Base-by-base conservation (phyloP, 768 basidiomycete species). In the Phylloporus sp. region DNA sequence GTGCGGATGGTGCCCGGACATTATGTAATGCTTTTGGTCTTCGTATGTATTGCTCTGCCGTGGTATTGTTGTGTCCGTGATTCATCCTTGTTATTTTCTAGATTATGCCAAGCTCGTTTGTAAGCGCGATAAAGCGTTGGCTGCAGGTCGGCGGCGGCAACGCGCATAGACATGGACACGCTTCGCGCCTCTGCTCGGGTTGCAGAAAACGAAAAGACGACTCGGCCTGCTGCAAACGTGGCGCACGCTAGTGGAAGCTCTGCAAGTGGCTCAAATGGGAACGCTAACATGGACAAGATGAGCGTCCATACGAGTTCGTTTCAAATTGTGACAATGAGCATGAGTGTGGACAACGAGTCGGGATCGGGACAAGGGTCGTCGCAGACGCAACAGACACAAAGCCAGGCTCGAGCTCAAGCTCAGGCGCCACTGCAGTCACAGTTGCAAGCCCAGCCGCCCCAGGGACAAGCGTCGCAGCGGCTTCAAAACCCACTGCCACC, bases 101-200 rank as follows among this genome's bases (percentile, higher is more conserved):
- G 88, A 91, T 70, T 91, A 91, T 58, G 88, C 88, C 10, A 91
- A 91, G 62, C 76, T 91, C 28, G 82, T 88, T 73, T 82, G 88
- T 45, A 89, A 90, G 62, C 78, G 84, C 40, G 86, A 88, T 42
- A 89, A 89, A 65, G 74, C 74, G 15, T 65, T 75, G 20, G 75
- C 72, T 11, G 69, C 75, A n/a, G 80, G 39, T 65, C 57, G 4
- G 63, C 70, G 4, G 68, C 68, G 8, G 49, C 54, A 3, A 76
- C 76, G 26, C 77, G 73, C 28, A 88, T 91, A 50, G 86, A 88
- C 62, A 75, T 91, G 67, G 87, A 89, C 55, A 88, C 80, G 38
- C 72, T 91, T 43, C 83, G 88, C 10, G 86, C 85, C 24, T 89
- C 84, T 40, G 79, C 84, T 1, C 70, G 82, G 16, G 81, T 82